Percentiles rank a stretch among this genome's conserved stretches.
These are phyloP conservation scores for Tylopilus plumbeoviolaceoides DNA, from an alignment of 768 basidiomycete genomes.

Conservation along the genomic window DNA sequence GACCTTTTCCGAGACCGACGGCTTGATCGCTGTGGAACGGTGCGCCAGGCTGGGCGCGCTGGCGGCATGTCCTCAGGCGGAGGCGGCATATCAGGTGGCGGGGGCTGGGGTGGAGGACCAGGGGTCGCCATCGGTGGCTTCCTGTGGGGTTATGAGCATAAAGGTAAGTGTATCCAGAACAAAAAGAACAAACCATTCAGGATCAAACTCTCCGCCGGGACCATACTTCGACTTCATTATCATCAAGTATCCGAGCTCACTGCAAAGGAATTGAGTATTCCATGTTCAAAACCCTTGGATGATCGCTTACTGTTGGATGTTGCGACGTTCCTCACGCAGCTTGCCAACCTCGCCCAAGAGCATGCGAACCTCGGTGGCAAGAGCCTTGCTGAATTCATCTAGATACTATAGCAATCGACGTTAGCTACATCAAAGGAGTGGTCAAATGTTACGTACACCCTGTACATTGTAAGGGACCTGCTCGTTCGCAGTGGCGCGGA, in stretches of 20 bases:
- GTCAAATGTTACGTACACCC: constrained; percentile 47
- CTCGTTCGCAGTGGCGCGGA: constrained; percentile 66
- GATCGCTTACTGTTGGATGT: constrained; percentile 66
- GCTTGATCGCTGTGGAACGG: constrained; percentile 35
- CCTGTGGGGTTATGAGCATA: constrained; percentile 27
- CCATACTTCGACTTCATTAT: constrained; percentile 71
- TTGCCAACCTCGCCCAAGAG: constrained; percentile 81
- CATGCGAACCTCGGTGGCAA: constrained; percentile 81
- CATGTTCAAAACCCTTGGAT: neutral
- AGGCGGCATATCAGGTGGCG: constrained; percentile 42
- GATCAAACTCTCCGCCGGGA: constrained; percentile 82
- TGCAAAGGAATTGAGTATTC: constrained; percentile 25
- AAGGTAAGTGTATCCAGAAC: neutral
- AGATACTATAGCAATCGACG: constrained; percentile 51
- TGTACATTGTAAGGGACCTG: constrained; percentile 84
- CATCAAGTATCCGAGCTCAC: constrained; percentile 73
- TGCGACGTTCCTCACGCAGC: constrained; percentile 67
- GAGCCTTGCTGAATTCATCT: constrained; percentile 82
- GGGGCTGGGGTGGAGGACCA: constrained; percentile 34
- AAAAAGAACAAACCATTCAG: constrained; percentile 57
- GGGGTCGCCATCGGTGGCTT: constrained; percentile 40
- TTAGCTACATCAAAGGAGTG: constrained; percentile 6
- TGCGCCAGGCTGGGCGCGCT: constrained; percentile 61
- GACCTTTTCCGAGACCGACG: constrained; percentile 44
- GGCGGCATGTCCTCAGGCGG: constrained; percentile 42